Evolutionary conservation across 345 rosid genomes (phyloP).

Genomic region (Eucalyptus shirleyi): DNA sequence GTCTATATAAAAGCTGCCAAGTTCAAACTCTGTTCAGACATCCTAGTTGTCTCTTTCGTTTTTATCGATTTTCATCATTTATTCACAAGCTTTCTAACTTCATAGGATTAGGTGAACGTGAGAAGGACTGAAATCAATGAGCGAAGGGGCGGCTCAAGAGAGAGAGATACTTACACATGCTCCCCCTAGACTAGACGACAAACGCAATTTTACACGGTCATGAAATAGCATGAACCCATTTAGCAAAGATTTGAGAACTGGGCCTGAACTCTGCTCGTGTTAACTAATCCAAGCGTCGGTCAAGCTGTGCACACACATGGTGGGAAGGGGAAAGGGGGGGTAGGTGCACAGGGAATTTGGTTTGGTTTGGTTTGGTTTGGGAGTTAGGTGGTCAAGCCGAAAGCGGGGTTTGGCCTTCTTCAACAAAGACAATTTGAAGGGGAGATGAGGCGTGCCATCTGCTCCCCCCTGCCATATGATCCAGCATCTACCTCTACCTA

Average conservation of each 20-base stretch:
- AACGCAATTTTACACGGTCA: background rate
- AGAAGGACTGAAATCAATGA: background rate
- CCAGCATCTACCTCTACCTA: background rate
- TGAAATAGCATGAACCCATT: background rate
- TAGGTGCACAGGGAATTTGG: background rate
- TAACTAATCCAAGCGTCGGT: background rate
- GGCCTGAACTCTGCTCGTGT: background rate
- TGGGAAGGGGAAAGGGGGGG: background rate
- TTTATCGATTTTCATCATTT: background rate
- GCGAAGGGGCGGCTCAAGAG: background rate
- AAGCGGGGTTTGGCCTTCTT: background rate
- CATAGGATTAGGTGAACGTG: background rate
- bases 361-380: background rate
- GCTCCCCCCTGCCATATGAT: background rate
- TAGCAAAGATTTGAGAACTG: background rate
- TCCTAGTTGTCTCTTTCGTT: background rate
- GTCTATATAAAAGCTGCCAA: background rate
- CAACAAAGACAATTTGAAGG: background rate
- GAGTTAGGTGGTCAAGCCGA: background rate
- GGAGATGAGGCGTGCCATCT: background rate
- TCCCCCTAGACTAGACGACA: background rate
- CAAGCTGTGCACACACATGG: background rate
- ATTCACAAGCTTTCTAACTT: background rate
- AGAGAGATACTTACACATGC: background rate
- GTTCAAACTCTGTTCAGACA: background rate